Evolutionary conservation across 2,329 filamentous ascomycete species (phyloP).

Genomic region (Diplodia sapinea): DNA sequence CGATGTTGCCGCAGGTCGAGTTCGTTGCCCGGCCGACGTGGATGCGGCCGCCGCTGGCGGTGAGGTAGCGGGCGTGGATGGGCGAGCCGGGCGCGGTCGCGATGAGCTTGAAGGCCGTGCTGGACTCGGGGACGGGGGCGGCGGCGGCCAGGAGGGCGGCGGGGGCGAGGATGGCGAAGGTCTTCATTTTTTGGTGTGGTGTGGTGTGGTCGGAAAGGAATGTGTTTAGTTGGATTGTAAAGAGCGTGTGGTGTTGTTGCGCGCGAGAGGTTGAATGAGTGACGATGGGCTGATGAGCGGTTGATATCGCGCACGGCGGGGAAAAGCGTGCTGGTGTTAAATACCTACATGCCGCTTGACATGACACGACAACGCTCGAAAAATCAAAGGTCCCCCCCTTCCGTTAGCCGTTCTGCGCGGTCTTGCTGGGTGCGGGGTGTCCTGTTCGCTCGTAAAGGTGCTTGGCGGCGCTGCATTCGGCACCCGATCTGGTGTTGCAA

Average conservation of each 20-base stretch:
- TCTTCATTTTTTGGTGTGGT: neutral
- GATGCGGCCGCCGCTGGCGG: neutral
- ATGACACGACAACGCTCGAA: neutral
- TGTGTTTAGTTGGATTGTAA: neutral
- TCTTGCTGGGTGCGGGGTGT: neutral
- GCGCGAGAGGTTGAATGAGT: neutral
- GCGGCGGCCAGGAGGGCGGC: neutral
- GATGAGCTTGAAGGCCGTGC: neutral
- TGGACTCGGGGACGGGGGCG: neutral
- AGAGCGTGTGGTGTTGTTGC: neutral
- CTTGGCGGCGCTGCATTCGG: neutral
- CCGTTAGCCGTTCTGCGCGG: neutral
- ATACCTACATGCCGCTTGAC: neutral
- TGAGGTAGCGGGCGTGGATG: neutral
- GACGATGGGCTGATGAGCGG: neutral
- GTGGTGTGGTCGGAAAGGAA: neutral
- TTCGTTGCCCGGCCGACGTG: neutral
- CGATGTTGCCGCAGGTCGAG: constrained; percentile 14
- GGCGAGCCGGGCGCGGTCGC: neutral
- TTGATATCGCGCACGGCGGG: neutral
- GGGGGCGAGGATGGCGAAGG: neutral
- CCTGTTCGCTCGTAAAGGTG: neutral
- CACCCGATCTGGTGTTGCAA: neutral
- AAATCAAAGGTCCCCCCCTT: neutral
- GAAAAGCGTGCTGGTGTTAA: neutral